A percentile compares a stretch with the other conserved stretches of the same genome.
These are phyloP conservation scores for Zygoascus bituminiphila DNA, from an alignment of 805 yeast species.

Conservation along the genomic window DNA sequence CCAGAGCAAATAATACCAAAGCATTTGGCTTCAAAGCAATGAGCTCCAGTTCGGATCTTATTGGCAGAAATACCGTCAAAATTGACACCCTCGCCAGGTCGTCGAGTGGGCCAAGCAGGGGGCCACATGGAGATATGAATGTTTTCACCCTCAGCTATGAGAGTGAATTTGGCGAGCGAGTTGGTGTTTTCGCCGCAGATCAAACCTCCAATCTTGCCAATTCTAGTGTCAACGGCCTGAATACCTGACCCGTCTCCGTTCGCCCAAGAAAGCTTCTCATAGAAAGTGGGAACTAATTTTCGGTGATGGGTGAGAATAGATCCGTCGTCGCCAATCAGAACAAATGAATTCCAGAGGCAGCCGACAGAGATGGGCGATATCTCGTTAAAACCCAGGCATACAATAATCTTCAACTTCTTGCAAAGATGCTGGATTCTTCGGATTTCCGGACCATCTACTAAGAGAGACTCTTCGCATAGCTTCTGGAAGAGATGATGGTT, in stretches of 20 bases:
- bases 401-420: conserved; percentile 17
- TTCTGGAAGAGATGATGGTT: conserved; percentile 20
- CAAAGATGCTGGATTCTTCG: conserved; percentile 11
- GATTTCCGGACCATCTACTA: conserved; percentile 24
- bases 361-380: conserved; percentile 21
- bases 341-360: conserved; percentile 24
- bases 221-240: conserved; percentile 18
- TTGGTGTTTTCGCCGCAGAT: conserved; percentile 24
- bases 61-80: conserved; percentile 19
- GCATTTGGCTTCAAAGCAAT: conserved; percentile 24
- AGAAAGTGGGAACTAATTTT: conserved; percentile 21
- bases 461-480: conserved; percentile 20
- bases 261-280: conserved; percentile 20
- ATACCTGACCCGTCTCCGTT: conserved; percentile 22
- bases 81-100: conserved; percentile 6
- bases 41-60: conserved; percentile 21
- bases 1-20: conserved; percentile 22
- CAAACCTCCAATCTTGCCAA: conserved; percentile 20
- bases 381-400: conserved; percentile 22
- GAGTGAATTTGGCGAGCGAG: conserved; percentile 22
- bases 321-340: conserved; percentile 18
- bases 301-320: conserved; percentile 19
- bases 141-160: conserved; percentile 23
- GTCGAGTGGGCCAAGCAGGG: conserved; percentile 16
- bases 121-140: conserved; percentile 24